Percentiles rank a stretch among this genome's conserved stretches.
Evolutionary conservation across 2,329 filamentous ascomycete genomes (phyloP).

Genomic region (Nigrospora sphaerica): DNA sequence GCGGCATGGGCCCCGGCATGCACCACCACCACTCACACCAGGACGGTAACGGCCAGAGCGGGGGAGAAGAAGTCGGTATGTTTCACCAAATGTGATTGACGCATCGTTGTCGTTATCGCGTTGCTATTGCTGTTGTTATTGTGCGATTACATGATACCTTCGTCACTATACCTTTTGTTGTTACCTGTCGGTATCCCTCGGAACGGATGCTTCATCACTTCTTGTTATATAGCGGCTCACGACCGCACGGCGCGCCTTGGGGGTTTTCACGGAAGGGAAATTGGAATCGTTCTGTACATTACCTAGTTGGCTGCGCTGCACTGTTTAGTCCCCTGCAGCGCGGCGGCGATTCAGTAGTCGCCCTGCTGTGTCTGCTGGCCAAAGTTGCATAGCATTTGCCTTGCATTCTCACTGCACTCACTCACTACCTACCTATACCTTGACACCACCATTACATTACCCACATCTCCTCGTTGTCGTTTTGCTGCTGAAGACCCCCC

Average conservation of each 20-base stretch:
- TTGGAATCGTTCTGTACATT: constrained; percentile 49
- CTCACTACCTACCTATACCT: constrained; percentile 11
- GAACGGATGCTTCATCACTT: constrained; percentile 18
- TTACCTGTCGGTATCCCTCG: constrained; percentile 22
- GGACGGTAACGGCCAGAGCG: constrained; percentile 59
- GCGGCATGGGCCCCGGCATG: constrained; percentile 56
- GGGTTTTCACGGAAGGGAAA: constrained; percentile 22
- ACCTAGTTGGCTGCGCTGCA: constrained; percentile 39
- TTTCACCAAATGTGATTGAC: constrained; percentile 84
- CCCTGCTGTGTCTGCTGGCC: constrained; percentile 23
- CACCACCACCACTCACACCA: constrained; percentile 72
- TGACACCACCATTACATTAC: constrained; percentile 23
- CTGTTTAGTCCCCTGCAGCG: constrained; percentile 22
- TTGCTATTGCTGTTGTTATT: constrained; percentile 21
- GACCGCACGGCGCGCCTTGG: constrained; percentile 26
- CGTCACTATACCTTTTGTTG: constrained; percentile 12
- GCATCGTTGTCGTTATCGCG: constrained; percentile 31
- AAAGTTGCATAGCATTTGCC: constrained; percentile 24
- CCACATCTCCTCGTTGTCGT: neutral
- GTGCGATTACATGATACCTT: constrained; percentile 28
- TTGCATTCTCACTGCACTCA: constrained; percentile 26
- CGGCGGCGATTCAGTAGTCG: constrained; percentile 27
- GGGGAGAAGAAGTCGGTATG: constrained; percentile 92
- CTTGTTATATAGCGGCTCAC: constrained; percentile 27
- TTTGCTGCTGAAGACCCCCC: too few species aligned